A percentile compares a stretch with the other conserved stretches of the same genome.
Evolutionary conservation across 2,329 filamentous ascomycete genomes (phyloP).

Genomic region (Aspergillus fumigatus): DNA sequence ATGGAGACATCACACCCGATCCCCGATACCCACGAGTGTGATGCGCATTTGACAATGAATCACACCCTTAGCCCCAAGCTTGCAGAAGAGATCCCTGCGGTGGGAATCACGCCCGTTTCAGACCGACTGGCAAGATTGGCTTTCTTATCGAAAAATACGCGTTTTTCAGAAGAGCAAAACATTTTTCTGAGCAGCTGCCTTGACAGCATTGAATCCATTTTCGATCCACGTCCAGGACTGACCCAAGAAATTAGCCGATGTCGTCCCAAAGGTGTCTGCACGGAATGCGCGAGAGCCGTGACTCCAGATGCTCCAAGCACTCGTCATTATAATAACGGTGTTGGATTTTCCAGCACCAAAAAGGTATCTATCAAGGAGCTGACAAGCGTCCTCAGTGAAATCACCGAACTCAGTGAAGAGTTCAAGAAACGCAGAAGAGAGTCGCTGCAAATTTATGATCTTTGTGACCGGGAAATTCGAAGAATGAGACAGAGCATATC

Average conservation of each 20-base stretch:
- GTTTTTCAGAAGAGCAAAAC: conserved; percentile 23
- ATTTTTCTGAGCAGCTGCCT: conserved; percentile 32
- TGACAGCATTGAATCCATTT: conserved; percentile 33
- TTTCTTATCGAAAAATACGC: conserved; percentile 20
- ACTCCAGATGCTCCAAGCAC: neutral
- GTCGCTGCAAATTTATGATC: conserved; percentile 55
- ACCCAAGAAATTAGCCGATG: conserved; percentile 17
- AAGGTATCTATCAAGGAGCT: conserved; percentile 16
- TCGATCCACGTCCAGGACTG: conserved; percentile 21
- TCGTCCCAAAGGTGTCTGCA: conserved; percentile 8
- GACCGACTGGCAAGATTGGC: conserved; percentile 31
- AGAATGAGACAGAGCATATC: conserved; percentile 55
- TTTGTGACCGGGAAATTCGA: conserved; percentile 57
- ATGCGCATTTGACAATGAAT: neutral
- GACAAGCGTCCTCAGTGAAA: conserved; percentile 19
- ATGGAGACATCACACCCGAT: neutral
- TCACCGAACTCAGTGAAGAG: conserved; percentile 22
- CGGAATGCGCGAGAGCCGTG: neutral
- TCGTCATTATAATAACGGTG: neutral
- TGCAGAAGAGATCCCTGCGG: neutral
- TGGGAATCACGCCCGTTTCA: conserved; percentile 5
- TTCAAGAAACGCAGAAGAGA: conserved; percentile 26
- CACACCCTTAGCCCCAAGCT: neutral
- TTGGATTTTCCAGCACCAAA: neutral
- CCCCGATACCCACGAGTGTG: neutral